Evolutionary conservation across 1,284 basidiomycete genomes (phyloP).

Genomic region (Ustilago shanxiensis): DNA sequence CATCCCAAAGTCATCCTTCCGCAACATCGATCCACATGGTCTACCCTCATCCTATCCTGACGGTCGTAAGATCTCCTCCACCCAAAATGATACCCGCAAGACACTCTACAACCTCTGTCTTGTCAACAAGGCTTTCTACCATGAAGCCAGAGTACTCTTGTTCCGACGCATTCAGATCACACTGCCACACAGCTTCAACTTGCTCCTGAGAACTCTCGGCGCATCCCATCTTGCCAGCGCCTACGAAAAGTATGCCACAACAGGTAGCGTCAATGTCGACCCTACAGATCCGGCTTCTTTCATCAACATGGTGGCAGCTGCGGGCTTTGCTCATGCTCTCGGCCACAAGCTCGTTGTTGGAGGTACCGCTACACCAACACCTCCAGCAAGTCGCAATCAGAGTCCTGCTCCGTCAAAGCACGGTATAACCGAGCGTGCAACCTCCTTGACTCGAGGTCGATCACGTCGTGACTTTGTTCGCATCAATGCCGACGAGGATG

Average conservation of each 20-base stretch:
- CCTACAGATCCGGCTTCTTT: conserved; percentile 58
- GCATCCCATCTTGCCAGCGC: conserved; percentile 60
- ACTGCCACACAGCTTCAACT: conserved; percentile 64
- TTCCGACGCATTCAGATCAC: conserved; percentile 67
- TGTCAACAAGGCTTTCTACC: conserved; percentile 63
- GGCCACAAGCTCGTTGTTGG: conserved; percentile 57
- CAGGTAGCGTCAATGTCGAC: conserved; percentile 54
- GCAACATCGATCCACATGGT: conserved; percentile 64
- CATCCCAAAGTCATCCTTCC: conserved; percentile 62
- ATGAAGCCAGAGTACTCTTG: conserved; percentile 63
- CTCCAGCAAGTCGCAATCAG: conserved; percentile 37
- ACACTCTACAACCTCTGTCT: conserved; percentile 66
- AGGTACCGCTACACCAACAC: conserved; percentile 25
- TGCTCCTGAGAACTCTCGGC: conserved; percentile 61
- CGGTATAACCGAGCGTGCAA: conserved; percentile 10
- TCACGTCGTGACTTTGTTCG: conserved; percentile 34
- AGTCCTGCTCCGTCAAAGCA: conserved; percentile 37
- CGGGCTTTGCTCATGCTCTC: conserved; percentile 62
- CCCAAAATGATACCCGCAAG: conserved; percentile 56
- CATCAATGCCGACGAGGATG: conserved; percentile 50
- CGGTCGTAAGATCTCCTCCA: conserved; percentile 59
- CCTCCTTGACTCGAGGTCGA: conserved; percentile 17
- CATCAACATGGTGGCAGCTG: conserved; percentile 63
- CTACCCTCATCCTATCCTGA: conserved; percentile 64
- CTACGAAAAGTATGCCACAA: conserved; percentile 57